These are phyloP conservation scores for Tulasnella sp. DNA, from an alignment of 768 basidiomycete genomes.

Conservation along the genomic window DNA sequence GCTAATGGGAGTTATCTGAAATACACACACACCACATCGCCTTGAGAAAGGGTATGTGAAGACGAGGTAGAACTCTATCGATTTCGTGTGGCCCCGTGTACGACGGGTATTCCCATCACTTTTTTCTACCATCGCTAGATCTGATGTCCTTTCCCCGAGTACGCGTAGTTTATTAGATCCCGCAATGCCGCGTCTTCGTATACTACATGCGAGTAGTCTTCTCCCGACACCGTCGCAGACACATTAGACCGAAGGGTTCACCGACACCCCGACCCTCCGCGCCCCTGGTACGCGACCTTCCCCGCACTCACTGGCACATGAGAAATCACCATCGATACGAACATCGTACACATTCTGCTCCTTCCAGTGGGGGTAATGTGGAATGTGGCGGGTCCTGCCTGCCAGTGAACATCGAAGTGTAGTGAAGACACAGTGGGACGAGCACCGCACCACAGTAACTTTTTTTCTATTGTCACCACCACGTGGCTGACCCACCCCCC, in stretches of 20 bases:
- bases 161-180: neutral
- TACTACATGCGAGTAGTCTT: neutral
- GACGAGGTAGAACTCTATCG: neutral
- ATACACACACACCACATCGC: neutral
- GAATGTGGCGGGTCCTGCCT: neutral
- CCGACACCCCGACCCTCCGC: neutral
- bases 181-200: neutral
- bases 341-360: neutral
- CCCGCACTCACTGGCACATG: neutral
- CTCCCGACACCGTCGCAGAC: neutral
- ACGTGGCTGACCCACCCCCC: neutral
- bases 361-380: neutral
- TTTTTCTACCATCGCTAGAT: neutral
- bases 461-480: neutral
- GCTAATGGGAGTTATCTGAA: neutral
- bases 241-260: neutral
- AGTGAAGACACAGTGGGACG: neutral
- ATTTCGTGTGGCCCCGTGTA: neutral
- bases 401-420: neutral
- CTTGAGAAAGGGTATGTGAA: neutral
- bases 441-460: too few relatives aligned
- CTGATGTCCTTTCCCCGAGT: neutral
- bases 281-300: neutral
- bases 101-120: neutral
- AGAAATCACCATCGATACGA: neutral